Conservation (phyloP, 192 early-diverging fungal species). For the Rhizophagus clarus region DNA sequence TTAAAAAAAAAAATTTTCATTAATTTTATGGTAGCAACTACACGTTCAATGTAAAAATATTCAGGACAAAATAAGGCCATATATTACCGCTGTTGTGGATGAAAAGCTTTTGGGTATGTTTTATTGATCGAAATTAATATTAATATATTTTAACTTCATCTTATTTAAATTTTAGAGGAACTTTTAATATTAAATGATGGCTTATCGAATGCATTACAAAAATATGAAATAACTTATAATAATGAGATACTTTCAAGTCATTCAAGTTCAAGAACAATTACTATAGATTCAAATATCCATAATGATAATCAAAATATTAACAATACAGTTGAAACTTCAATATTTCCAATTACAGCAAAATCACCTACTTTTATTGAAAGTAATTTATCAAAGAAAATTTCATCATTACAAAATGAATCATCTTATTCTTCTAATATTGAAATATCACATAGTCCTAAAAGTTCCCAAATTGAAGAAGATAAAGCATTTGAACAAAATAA, state of each 20-base stretch:
- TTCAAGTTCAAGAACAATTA: not conserved
- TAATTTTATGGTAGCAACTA: slow-evolving; percentile 1
- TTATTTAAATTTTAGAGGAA: not conserved
- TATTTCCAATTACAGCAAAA: not conserved
- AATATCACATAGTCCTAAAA: not conserved
- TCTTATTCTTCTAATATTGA: not conserved
- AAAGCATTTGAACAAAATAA: not conserved
- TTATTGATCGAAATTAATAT: not conserved
- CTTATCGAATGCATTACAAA: slow-evolving; percentile 6
- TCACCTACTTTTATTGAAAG: not conserved
- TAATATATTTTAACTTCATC: not conserved
- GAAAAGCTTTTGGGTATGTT: slow-evolving; percentile 6
- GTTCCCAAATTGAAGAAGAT: not conserved
- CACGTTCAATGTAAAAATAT: slow-evolving; percentile 3
- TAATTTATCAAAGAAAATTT: too few relatives aligned
- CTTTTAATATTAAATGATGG: slow-evolving; percentile 17
- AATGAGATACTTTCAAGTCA: not conserved
- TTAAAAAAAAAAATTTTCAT: not conserved
- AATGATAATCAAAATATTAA: too few relatives aligned
- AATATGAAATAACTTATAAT: slow-evolving; percentile 5
- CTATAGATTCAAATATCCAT: not conserved
- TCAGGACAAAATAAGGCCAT: slow-evolving; percentile 5
- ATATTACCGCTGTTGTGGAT: slow-evolving; percentile 1
- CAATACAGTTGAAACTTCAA: not conserved
- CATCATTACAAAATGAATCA: not conserved